Evolutionary conservation across 192 early-diverging fungal genomes (phyloP), one percentile per base, ranked within the genome.

Genomic region (Dispira parvispora): DNA sequence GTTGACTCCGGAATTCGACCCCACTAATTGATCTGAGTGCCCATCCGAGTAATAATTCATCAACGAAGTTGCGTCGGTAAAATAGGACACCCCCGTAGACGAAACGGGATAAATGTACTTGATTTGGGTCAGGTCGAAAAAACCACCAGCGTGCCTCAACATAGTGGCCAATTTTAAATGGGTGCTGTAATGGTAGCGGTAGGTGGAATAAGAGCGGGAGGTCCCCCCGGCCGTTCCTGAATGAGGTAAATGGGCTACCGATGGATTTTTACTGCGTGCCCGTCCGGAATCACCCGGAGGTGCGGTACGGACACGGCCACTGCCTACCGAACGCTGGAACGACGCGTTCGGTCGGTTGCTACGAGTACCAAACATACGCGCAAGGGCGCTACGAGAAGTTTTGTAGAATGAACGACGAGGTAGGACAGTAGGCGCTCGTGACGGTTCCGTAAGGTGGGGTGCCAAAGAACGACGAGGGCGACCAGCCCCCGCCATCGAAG

Each of bases 151-250:
- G 25, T 61, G 16, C n/a, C 58, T 42, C 5, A 61, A 44, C 58
- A 61, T 61, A 2, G 42, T 43, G n/a, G 43, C 58, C 43, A 61
- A 44, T 11, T 44, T 16, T 25, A 44, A 11, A 43, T 61, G 58
- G 14, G 58, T 61, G n/a, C 58, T 61, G n/a, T 61, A 61, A 25
- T 61, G 58, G 58, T 61, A 61, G 18, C 32, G 58, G 58, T 61
- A 61, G 21, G 42, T 42, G 11, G 28, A 14, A 13, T 25, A 3
- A 21, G 53, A 23, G 25, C 3, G 13, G 20, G 53, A 14, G 2
- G 18, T 26, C 11, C 18, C 18, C 3, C 21, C 53, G 32, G 32
- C 32, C 32, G 32, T 38, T 38, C 1, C 32, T 4, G 32, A 38
- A 38, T 38, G 32, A 38, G 32, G 32, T 38, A 38, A 38, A 38